Base-by-base conservation (phyloP, 2,329 filamentous ascomycete genomes). In the Colletotrichum echinochloae region DNA sequence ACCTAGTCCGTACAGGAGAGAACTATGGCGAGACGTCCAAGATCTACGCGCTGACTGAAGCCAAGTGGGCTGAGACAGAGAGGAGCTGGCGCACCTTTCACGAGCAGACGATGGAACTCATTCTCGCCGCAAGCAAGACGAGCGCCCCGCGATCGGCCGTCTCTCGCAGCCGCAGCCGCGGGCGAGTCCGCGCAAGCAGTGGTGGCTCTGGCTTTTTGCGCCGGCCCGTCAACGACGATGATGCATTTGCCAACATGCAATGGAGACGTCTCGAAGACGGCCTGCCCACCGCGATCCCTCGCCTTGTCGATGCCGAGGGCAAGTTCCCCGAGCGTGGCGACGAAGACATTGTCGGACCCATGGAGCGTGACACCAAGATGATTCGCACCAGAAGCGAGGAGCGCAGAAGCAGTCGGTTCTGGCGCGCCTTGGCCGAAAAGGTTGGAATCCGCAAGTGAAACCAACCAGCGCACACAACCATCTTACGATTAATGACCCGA, bases 271-370 rank as follows among this genome's bases (percentile, higher is more conserved):
- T 88, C 51, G 86, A 87, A 64, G 87, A 89, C 65, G 82, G 87
- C 68, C 83, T 90, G 37, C 85, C 91, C 51, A 88, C 88, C 70
- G 89, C 88, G 66, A 89, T 94, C 73, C 92, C 92, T 0, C 86
- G 88, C 33, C 88, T 95, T 74, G 85, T 91, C 72, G 90, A 93
- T 77, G 85, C 91, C 77, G 87, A 92, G 72, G 92, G 92, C 77
- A 97, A 98, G 80, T 98, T 97, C 76, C 94, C 94, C 30, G 90
- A 91, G 75, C 88, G 95, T 39, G 94, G 94, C 62, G 94, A 97
- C 76, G 92, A 95, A 75, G 95, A 97, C 79, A 97, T 98, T 78
- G 94, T 98, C 54, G 95, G 95, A 1, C 95, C 95, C 8, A 97
- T 98, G 95, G 89, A 90, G 75, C 87, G 88, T 16, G 86, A 88